Conservation (phyloP, 2,329 filamentous ascomycete species). For the Thelonectria rubi region DNA sequence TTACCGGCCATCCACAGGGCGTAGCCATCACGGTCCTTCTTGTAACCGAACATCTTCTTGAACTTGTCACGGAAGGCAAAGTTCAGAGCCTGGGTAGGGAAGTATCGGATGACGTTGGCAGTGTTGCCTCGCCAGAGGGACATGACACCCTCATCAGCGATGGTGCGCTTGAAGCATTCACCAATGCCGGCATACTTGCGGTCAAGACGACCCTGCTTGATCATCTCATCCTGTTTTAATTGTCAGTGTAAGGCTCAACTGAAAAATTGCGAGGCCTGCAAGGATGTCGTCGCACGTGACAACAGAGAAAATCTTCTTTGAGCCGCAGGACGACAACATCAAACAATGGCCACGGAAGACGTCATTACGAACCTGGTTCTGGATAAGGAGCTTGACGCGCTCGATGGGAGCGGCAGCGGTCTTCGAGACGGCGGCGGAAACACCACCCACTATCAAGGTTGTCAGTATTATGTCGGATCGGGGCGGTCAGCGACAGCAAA, state of each 20-base stretch:
- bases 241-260: conserved; percentile 44
- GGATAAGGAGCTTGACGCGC: conserved; percentile 99
- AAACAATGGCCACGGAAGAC: neutral
- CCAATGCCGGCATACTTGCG: conserved; percentile 92
- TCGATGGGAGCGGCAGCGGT: conserved; percentile 99
- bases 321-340: neutral
- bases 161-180: conserved; percentile 96
- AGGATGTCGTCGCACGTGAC: conserved; percentile 14
- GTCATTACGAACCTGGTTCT: conserved; percentile 89
- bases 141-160: conserved; percentile 89
- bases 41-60: conserved; percentile 99
- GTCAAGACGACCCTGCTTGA: conserved; percentile 98
- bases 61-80: conserved; percentile 99
- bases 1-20: conserved; percentile 99
- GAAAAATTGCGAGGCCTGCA: neutral
- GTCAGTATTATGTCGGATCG: conserved; percentile 34
- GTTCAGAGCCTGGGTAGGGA: conserved; percentile 99
- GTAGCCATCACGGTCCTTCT: conserved; percentile 99
- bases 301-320: neutral
- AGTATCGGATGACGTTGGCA: conserved; percentile 99
- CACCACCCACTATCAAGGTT: conserved; percentile 86
- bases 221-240: conserved; percentile 91
- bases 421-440: conserved; percentile 99
- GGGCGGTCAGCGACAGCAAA: conserved; percentile 20
- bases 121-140: conserved; percentile 99